A percentile compares a stretch with the other conserved stretches of the same genome.
phyloP scores from a whole-genome alignment of 2,329 filamentous ascomycete species.

The Monilinia vaccinii-corymbosi region DNA sequence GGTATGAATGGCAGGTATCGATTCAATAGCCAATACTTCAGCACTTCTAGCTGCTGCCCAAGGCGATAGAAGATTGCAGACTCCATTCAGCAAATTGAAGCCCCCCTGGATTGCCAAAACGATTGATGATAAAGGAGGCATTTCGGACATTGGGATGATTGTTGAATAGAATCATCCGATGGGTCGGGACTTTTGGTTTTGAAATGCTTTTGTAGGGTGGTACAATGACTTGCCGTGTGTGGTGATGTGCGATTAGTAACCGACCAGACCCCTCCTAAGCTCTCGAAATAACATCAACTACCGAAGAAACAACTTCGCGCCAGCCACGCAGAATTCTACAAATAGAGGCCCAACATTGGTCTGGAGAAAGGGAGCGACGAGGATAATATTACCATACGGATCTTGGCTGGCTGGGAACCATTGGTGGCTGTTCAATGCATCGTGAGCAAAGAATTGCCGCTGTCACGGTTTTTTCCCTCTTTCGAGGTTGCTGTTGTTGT shows the following conservation, averaged over 20 bases:
- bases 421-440: not conserved
- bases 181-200: not conserved
- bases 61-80: not conserved
- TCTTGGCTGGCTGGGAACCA: not conserved
- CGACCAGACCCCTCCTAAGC: not conserved
- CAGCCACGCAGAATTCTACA: not conserved
- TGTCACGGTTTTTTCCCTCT: not conserved
- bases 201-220: too few relatives aligned
- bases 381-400: not conserved
- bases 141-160: not conserved
- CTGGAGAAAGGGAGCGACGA: not conserved
- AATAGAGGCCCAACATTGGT: not conserved
- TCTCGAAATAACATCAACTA: not conserved
- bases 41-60: not conserved
- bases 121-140: not conserved
- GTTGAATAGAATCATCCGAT: not conserved
- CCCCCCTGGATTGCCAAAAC: not conserved
- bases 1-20: not conserved
- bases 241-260: not conserved
- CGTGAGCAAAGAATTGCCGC: too few relatives aligned
- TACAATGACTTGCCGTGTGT: not conserved
- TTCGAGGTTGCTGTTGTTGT: not conserved
- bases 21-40: constrained; percentile 1
- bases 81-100: constrained; percentile 2
- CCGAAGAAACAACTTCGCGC: not conserved